Base-by-base conservation (phyloP, 1,284 basidiomycete genomes). In the Puccinia novopanici region DNA sequence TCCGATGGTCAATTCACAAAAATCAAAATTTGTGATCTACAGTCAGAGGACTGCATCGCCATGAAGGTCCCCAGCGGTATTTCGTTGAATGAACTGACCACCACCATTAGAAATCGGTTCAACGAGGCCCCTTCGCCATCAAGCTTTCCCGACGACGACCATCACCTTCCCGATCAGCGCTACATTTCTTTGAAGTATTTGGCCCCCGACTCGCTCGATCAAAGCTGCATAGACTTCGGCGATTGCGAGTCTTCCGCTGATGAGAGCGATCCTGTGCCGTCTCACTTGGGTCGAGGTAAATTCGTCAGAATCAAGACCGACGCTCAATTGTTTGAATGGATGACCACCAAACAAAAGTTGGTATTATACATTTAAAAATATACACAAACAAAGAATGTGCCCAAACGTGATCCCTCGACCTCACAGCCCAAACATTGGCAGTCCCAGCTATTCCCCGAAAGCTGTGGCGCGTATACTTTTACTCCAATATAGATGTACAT, bases 1-100 rank as follows among this genome's bases (percentile, higher is more conserved):
- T 71, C 48, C 24, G 68, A 71, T 54, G 68, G 68, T 12, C 27
- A 71, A 54, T 54, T 71, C 52, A 54, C 68, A 27, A 71, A 54
- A n/a, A 71, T 71, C 24, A 71, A 71, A 13, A 54, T 71, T 37
- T 71, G 45, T 54, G 48, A 71, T 45, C 48, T 71, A 30, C 48
- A 54, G 17, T 71, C 68, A 2, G n/a, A 71, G 3, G 68, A 71
- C 19, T 17, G 52, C 27, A 71, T 71, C 48, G 48, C 68, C 48
- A 34, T 71, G 27, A 71, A 71, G 68, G 68, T 54, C 48, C 15
- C 48, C 24, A 50, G 45, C 27, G 54, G 27, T 40, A 54, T 54
- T 54, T 24, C 8, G 2, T 54, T 71, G 68, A n/a, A 54, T 19
- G 68, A 71, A 10, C 68, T 71, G 27, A 37, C 34, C 3, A 13